Base-by-base conservation (phyloP, 768 basidiomycete genomes). In the Kwoniella sp. region DNA sequence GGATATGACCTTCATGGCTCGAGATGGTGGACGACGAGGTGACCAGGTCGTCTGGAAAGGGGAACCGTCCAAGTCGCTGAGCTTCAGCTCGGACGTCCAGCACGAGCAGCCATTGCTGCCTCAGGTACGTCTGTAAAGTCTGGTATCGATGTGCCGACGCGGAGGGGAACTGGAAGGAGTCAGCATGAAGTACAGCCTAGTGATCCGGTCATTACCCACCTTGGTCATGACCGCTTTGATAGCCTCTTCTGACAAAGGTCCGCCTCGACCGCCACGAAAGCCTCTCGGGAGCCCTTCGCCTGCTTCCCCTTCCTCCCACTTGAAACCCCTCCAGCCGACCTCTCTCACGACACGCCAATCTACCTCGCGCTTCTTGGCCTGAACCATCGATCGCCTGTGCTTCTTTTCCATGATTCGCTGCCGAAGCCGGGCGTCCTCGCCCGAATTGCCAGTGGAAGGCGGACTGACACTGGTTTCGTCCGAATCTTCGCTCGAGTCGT, bases 101-200 rank as follows among this genome's bases (percentile, higher is more conserved):
- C 20, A 95, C 80, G 33, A 93, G 77, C 10, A 81, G 79, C 53
- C 83, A 80, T 65, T 98, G 93, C 1, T 86, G 78, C 63, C 83
- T 84, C 72, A 98, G 83, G 72, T 92, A 99, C 2, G 77, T 77
- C 50, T 84, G 82, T 5, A 99, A 77, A 3, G 88, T 88, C 62
- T 87, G 84, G 65, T 87, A 86, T 31, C 87, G 83, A 29, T 90
- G 84, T 3, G 85, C 79, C 11, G 91, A 88, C 60, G 95, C 90
- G 43, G 87, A 84, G 11, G 89, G 89, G 69, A 89, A 96, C 93
- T 98, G 60, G 17, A 36, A 26, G 15, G n/a, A 7, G 3, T 34
- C 23, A 26, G 20, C 17, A n/a, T n/a, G n/a, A n/a, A n/a, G n/a
- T n/a, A n/a, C n/a, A 34, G 12, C 15, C 12, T 2, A 14, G 14